Evolutionary conservation across 1,139 yeast genomes (phyloP).

Genomic region (Geotrichum reessii): DNA sequence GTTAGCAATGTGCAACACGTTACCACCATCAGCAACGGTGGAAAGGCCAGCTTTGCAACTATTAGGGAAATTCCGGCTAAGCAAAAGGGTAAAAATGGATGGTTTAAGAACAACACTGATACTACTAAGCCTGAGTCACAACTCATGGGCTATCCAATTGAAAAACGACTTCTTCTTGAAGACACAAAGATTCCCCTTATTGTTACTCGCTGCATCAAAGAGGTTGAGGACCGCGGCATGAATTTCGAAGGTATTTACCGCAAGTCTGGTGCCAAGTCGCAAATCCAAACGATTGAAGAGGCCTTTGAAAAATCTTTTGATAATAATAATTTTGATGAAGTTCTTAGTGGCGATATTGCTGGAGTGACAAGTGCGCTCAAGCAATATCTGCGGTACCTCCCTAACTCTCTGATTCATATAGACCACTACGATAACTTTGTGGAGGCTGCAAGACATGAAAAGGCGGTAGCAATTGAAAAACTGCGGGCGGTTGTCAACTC

Average conservation of each 20-base stretch:
- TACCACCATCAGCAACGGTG: slow-evolving; percentile 18
- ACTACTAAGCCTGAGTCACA: slow-evolving; percentile 8
- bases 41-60: slow-evolving; percentile 9
- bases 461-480: slow-evolving; percentile 27
- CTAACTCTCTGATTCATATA: slow-evolving; percentile 78
- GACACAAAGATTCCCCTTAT: slow-evolving; percentile 60
- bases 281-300: slow-evolving; percentile 50
- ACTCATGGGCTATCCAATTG: slow-evolving; percentile 29
- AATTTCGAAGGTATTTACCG: slow-evolving; percentile 83
- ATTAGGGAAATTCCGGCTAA: slow-evolving; percentile 13
- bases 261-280: slow-evolving; percentile 82
- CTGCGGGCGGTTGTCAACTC: slow-evolving; percentile 37
- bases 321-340: slow-evolving; percentile 35
- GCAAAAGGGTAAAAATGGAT: slow-evolving; percentile 15
- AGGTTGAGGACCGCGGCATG: slow-evolving; percentile 70
- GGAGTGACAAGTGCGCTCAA: slow-evolving; percentile 84
- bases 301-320: slow-evolving; percentile 36
- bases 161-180: slow-evolving; percentile 47
- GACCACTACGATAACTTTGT: slow-evolving; percentile 64
- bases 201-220: slow-evolving; percentile 65
- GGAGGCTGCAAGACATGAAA: slow-evolving; percentile 24
- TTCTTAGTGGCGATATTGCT: slow-evolving; percentile 65
- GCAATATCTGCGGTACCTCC: slow-evolving; percentile 75
- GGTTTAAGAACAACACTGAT: slow-evolving; percentile 19
- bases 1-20: slow-evolving; percentile 19